Percentiles rank a stretch among this genome's conserved stretches.
Evolutionary conservation across 2,329 filamentous ascomycete species (phyloP).

Genomic region (Ilyonectria destructans): DNA sequence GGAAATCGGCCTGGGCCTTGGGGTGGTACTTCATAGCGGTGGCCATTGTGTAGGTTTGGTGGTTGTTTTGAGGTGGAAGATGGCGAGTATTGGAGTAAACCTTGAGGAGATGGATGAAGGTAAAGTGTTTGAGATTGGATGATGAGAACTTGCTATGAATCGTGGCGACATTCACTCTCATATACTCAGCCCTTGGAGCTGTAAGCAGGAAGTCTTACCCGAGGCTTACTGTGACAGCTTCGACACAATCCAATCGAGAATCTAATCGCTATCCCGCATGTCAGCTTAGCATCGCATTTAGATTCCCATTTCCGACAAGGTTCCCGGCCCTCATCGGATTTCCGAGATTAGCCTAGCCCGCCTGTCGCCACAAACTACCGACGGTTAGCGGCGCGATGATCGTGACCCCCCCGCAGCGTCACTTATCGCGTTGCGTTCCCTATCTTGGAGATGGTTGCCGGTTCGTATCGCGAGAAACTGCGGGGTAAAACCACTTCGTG

Average conservation of each 20-base stretch:
- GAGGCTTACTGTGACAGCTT: background rate
- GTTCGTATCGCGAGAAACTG: constrained; percentile 4
- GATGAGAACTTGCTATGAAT: background rate
- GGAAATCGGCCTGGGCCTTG: constrained; percentile 73
- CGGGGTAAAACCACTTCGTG: constrained; percentile 27
- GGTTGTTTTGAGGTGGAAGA: background rate
- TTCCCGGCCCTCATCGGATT: constrained; percentile 31
- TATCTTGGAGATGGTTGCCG: constrained; percentile 32
- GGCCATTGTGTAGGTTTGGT: constrained; percentile 50
- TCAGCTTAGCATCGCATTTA: constrained; percentile 1
- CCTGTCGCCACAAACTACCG: background rate
- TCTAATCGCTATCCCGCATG: background rate
- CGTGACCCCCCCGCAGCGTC: constrained; percentile 19
- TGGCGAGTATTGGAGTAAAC: constrained; percentile 1
- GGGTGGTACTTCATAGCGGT: constrained; percentile 66
- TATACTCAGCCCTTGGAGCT: constrained; percentile 15
- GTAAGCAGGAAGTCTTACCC: background rate
- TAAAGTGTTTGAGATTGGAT: background rate
- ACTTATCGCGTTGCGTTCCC: constrained; percentile 23
- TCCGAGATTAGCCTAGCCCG: constrained; percentile 24
- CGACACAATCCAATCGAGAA: background rate
- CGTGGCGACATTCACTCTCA: constrained; percentile 11
- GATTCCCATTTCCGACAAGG: constrained; percentile 26
- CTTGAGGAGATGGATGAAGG: background rate
- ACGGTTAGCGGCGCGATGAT: constrained; percentile 2